Conservation (phyloP, 1,139 yeast species). For the Hansenula lynferdii region DNA sequence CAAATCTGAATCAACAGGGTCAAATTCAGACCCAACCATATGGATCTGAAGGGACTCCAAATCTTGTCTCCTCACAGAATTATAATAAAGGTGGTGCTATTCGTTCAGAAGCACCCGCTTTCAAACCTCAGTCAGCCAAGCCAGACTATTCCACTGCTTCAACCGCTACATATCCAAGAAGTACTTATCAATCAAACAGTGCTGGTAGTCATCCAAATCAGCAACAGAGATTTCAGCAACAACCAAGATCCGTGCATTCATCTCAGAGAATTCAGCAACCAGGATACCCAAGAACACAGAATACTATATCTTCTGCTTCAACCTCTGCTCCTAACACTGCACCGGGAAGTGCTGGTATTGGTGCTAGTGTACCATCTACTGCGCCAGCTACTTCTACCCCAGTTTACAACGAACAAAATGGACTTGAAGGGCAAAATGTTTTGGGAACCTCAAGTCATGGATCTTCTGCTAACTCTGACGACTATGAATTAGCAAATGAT, state of each 20-base stretch:
- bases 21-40: slow-evolving; percentile 1
- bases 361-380: neutral
- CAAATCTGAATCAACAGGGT: slow-evolving; percentile 4
- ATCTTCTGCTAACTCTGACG: slow-evolving; percentile 8
- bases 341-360: neutral
- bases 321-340: neutral
- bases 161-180: slow-evolving; percentile 12
- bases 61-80: slow-evolving; percentile 19
- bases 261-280: neutral
- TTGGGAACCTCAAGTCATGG: slow-evolving; percentile 2
- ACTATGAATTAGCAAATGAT: slow-evolving; percentile 12
- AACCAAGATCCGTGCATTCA: no score
- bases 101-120: slow-evolving; percentile 18
- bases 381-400: neutral
- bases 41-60: slow-evolving; percentile 17
- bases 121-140: slow-evolving; percentile 18
- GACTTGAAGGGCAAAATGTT: slow-evolving; percentile 1
- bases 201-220: no score
- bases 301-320: neutral
- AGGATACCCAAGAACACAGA: neutral
- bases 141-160: slow-evolving; percentile 16
- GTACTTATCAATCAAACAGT: slow-evolving; percentile 2
- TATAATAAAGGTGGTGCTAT: slow-evolving; percentile 18
- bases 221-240: no score
- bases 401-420: neutral